These are phyloP conservation scores for Torulaspora franciscae DNA, from an alignment of 805 yeast species.

Conservation along the genomic window DNA sequence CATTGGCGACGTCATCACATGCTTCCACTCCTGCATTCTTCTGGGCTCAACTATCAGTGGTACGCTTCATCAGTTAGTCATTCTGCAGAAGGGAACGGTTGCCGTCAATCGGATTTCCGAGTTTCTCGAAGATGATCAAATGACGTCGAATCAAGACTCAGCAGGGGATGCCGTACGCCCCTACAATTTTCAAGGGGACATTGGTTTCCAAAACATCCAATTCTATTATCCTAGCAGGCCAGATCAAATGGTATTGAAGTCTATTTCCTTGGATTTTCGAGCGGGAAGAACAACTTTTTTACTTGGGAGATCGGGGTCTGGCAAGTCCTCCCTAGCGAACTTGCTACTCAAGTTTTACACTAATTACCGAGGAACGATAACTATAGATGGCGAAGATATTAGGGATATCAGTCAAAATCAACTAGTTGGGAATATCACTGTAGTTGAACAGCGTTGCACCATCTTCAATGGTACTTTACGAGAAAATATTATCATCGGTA, in stretches of 20 bases:
- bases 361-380: conserved; percentile 49
- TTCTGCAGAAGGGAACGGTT: conserved; percentile 66
- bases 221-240: conserved; percentile 63
- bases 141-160: neutral
- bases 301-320: conserved; percentile 88
- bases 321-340: conserved; percentile 77
- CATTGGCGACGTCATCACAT: conserved; percentile 68
- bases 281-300: conserved; percentile 52
- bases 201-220: conserved; percentile 37
- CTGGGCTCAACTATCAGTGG: conserved; percentile 58
- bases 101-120: conserved; percentile 51
- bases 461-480: conserved; percentile 59
- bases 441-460: conserved; percentile 67
- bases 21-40: conserved; percentile 75
- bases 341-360: conserved; percentile 58
- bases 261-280: conserved; percentile 44
- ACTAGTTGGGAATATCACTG: conserved; percentile 58
- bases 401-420: conserved; percentile 42
- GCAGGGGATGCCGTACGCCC: conserved; percentile 16
- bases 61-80: conserved; percentile 52
- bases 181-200: conserved; percentile 18
- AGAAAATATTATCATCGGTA: conserved; percentile 59
- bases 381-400: conserved; percentile 51
- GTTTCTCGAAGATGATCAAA: conserved; percentile 33
- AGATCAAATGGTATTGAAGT: conserved; percentile 42